Conservation (phyloP, 2,329 filamentous ascomycete species). For the Fusarium sp. region DNA sequence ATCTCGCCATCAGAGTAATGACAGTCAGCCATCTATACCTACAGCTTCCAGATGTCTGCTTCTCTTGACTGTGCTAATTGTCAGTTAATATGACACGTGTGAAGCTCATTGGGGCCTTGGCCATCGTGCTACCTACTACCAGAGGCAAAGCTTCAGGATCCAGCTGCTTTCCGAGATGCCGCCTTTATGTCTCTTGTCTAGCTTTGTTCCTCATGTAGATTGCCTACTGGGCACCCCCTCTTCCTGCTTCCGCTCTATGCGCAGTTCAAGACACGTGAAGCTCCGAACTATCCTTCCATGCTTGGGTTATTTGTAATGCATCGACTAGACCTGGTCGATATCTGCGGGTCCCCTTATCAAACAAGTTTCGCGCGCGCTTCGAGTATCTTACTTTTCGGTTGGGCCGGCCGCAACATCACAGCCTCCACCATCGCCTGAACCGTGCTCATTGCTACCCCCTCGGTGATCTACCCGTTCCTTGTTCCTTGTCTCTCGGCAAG, state of each 20-base stretch:
- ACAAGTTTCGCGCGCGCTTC: slow-evolving; percentile 2
- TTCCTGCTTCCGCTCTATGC: slow-evolving; percentile 13
- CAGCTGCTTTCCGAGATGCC: slow-evolving; percentile 4
- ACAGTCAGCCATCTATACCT: no score
- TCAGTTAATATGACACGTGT: no score
- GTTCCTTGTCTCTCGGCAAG: no score
- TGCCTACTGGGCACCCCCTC: slow-evolving; percentile 16
- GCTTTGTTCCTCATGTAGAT: slow-evolving; percentile 12
- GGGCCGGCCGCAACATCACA: slow-evolving; percentile 3
- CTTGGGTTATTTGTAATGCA: slow-evolving; percentile 9
- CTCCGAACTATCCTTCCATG: slow-evolving; percentile 7
- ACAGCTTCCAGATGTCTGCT: no score
- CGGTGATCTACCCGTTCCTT: slow-evolving; percentile 14
- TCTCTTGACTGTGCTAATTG: no score
- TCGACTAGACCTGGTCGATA: slow-evolving; percentile 12
- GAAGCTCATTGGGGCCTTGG: slow-evolving; percentile 2
- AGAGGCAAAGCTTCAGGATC: slow-evolving; percentile 1
- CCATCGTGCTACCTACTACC: slow-evolving; percentile 7
- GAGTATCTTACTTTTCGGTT: slow-evolving; percentile 9
- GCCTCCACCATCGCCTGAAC: slow-evolving; percentile 5
- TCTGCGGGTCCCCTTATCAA: slow-evolving; percentile 6
- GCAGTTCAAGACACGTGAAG: slow-evolving; percentile 7
- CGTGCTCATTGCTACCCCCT: slow-evolving; percentile 6
- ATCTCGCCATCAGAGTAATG: no score
- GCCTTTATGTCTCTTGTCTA: slow-evolving; percentile 12